Evolutionary conservation across 768 basidiomycete species (phyloP), one percentile per base, ranked within the genome.

Genomic region (Amanita fuliginea): DNA sequence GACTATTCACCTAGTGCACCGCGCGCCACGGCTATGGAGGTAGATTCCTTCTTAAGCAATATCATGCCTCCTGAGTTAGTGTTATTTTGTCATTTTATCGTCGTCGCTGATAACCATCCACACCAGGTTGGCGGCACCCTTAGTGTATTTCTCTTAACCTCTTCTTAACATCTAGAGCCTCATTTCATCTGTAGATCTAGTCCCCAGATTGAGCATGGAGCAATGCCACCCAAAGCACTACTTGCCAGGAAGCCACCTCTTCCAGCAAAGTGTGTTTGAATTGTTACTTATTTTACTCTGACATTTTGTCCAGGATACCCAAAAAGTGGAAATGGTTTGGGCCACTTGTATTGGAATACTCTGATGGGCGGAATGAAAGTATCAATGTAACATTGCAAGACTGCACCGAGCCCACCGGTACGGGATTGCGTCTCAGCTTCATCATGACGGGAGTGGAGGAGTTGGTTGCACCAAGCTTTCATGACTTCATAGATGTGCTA

Each of bases 281-380:
- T 42, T 46, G 21, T 11, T 41, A 0, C 22, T 6, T 18, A 28
- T 26, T 32, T 37, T 24, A 8, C 19, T 28, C 10, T 39, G 19
- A 48, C 14, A 30, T 28, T 26, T 16, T 24, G 52, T 60, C 1
- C 60, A 83, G 81, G 54, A 75, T 78, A 35, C 67, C 67, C 18
- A 78, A 77, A 58, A 75, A 75, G 47, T 86, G 77, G 77, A 78
- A 69, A 54, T 86, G 85, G 84, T 64, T 69, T 33, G 83, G 82
- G 19, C 64, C 74, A 18, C 64, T 85, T 24, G 68, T 70, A 47
- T 66, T 75, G 18, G 66, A 65, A 21, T 61, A 62, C 18, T 60
- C 63, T 10, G 61, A 60, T 4, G 65, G 64, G 18, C 61, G 63
- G 19, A 60, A 67, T 22, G 70, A 78, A 48, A 62, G 62, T 6